Evolutionary conservation across 805 yeast genomes (phyloP), one percentile per base, ranked within the genome.

Genomic region (Metschnikowia lunata): DNA sequence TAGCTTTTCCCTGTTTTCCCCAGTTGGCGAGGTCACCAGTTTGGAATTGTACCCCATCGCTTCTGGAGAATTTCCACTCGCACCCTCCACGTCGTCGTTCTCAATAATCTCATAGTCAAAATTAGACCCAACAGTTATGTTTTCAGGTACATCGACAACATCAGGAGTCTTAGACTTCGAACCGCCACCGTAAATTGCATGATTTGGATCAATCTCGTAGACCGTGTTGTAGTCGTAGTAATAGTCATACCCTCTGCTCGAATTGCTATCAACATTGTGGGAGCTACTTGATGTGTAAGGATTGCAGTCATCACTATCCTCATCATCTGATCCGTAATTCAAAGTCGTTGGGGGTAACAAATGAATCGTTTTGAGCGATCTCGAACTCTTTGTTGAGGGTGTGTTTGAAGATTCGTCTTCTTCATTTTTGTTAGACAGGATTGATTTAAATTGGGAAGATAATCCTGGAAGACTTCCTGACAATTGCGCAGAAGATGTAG

Each of bases 301-400:
- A 47, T 68, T 49, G 45, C 78, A 83, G 37, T 78, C 83, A 46
- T 80, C 84, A 49, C 82, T 80, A 43, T 76, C 79, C 46, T 78
- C 82, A 42, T 77, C 82, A 7, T 76, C 69, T 5, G 85, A 79
- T 7, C 88, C 87, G 59, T 80, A 79, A 59, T 90, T 89, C 43
- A 91, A 75, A 0, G 88, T 81, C 0, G 98, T 89, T 2, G 97
- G 82, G 2, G 98, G 97, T 41, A 91, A 66, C 36, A 80, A 71
- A 31, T 88, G 88, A 50, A 90, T 89, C 9, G 88, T 85, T 36
- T 77, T 76, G 41, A 61, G 49, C 11, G 56, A 49, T 48, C 60
- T 66, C 14, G 64, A 57, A 40, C 51, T 61, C 32, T 48, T 57
- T 12, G 67, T 58, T 2, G 71, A 63, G 1, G 60, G 52, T 4